Conservation (phyloP, 805 yeast species). For the Blastobotrys chiropterorum region DNA sequence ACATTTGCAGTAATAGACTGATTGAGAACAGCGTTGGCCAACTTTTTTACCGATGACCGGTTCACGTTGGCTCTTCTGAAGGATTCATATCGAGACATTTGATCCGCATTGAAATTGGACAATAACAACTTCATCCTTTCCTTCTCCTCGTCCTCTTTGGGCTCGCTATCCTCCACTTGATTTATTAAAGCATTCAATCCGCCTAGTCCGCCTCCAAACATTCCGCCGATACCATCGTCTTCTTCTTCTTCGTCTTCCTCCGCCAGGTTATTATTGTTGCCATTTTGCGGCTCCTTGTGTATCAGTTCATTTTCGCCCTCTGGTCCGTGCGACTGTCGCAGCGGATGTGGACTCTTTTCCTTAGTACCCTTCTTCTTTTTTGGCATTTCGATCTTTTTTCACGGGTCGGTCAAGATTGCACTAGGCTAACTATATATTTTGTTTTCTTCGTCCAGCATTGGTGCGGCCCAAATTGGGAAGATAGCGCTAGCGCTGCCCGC, state of each 20-base stretch:
- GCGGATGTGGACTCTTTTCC: neutral
- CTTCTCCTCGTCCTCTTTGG: slow-evolving; percentile 26
- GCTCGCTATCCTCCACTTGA: neutral
- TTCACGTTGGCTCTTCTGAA: slow-evolving; percentile 73
- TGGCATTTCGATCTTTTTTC: slow-evolving; percentile 7
- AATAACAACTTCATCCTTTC: slow-evolving; percentile 46
- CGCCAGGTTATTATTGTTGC: slow-evolving; percentile 1
- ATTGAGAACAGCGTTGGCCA: slow-evolving; percentile 71
- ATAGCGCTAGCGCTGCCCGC: too few relatives aligned
- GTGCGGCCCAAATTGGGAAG: too few relatives aligned
- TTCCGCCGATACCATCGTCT: slow-evolving; percentile 7
- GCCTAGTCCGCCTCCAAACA: neutral
- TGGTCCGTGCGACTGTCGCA: slow-evolving; percentile 2
- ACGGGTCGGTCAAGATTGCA: too few relatives aligned
- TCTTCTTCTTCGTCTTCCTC: slow-evolving; percentile 10
- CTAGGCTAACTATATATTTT: too few relatives aligned
- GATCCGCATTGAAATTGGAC: slow-evolving; percentile 70
- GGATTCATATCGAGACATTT: slow-evolving; percentile 80
- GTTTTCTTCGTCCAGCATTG: too few relatives aligned
- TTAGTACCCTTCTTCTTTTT: slow-evolving; percentile 13
- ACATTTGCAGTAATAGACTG: slow-evolving; percentile 76
- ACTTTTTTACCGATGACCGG: slow-evolving; percentile 69
- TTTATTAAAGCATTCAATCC: neutral
- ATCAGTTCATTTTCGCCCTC: slow-evolving; percentile 2
- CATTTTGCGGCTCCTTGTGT: slow-evolving; percentile 8